Base-by-base conservation (phyloP, 305 asterid genomes). In the Solanum hybrid region DNA sequence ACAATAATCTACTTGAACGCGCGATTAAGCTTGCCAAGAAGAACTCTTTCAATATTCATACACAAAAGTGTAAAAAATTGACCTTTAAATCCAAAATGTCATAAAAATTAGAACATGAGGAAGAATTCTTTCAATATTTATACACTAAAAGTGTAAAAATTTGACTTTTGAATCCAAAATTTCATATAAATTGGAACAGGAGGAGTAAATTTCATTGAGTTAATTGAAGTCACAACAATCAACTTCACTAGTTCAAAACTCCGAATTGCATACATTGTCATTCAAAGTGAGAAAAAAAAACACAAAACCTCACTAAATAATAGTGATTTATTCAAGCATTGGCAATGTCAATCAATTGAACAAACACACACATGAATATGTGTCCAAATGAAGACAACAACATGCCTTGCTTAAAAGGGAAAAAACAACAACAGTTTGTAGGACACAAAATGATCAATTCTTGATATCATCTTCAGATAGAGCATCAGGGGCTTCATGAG, bases 401-500 rank as follows among this genome's bases (percentile, higher is more conserved):
- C 33, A 45, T 9, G 41, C 88, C 76, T 84, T 72, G 10, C 20
- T 45, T 83, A 83, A 83, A 83, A 82, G 5, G 70, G 73, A 45
- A 45, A 3, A 65, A 65, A 22, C 27, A 45, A 41, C 38, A 83
- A 27, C 29, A 83, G 32, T 83, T 7, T 17, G 26, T 79, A 83
- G 38, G 72, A 29, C 36, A 83, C 37, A 26, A 14, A 15, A 4
- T 83, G 38, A 83, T 51, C 37, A 89, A 72, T 81, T 89, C 37
- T 89, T 89, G 68, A 31, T 20, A 70, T 89, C 90, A 70, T 38
- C 90, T 37, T 80, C 88, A 89, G 83, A 89, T 27, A 8, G 8
- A 80, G 88, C 88, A 89, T 81, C 90, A 89, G 88, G 83, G 8
- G 68, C 37, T 33, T 89, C 90, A 81, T 81, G 61, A 89, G 88